Evolutionary conservation across 1,139 yeast genomes (phyloP).

Genomic region (Yamadazyma aaseri): DNA sequence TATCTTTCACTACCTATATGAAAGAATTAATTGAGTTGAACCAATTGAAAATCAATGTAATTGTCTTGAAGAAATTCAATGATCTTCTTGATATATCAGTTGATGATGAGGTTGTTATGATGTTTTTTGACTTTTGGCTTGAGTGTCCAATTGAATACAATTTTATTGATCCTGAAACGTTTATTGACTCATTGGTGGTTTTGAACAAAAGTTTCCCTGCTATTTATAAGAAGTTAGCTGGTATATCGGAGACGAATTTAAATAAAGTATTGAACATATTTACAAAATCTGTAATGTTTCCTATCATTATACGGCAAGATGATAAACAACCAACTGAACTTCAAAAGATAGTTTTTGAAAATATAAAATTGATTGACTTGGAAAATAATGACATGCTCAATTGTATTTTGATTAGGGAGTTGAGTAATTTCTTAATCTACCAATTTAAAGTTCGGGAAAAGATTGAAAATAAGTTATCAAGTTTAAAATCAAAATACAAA

Average conservation of each 20-base stretch:
- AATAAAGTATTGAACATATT: conserved; percentile 42
- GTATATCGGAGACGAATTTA: conserved; percentile 33
- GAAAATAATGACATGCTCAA: conserved; percentile 32
- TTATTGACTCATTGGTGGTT: conserved; percentile 57
- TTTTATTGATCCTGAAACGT: conserved; percentile 44
- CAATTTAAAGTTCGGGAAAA: conserved; percentile 61
- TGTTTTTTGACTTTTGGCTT: conserved; percentile 65
- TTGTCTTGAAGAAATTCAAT: conserved; percentile 52
- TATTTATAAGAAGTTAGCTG: conserved; percentile 30
- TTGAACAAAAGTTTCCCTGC: conserved; percentile 50
- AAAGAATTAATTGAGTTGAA: conserved; percentile 34
- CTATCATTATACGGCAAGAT: conserved; percentile 52
- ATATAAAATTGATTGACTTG: conserved; percentile 25
- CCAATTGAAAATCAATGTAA: conserved; percentile 48
- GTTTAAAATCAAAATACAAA: conserved; percentile 33
- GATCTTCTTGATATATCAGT: conserved; percentile 33
- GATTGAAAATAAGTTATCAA: conserved; percentile 38
- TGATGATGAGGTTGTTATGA: conserved; percentile 29
- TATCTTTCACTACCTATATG: conserved; percentile 49
- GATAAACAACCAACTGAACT: conserved; percentile 49
- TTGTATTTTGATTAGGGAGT: conserved; percentile 49
- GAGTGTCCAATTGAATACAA: conserved; percentile 58
- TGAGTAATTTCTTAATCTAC: conserved; percentile 50
- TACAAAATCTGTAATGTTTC: conserved; percentile 64
- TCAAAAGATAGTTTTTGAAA: conserved; percentile 51